Conservation (phyloP, 1,284 basidiomycete species). For the Schizopora paradoxa region DNA sequence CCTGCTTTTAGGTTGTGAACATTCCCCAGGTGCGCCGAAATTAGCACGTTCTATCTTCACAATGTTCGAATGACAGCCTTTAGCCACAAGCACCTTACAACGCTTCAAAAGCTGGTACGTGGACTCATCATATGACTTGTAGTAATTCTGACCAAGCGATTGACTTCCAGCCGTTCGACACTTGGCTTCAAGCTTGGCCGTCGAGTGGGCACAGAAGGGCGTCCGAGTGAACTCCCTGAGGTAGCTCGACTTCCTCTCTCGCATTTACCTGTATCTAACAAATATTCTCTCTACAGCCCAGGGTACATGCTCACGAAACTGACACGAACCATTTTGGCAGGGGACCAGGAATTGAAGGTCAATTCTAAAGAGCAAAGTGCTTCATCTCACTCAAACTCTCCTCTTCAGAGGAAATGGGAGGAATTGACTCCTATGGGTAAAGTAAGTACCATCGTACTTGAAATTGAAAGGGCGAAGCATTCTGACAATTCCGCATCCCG, state of each 20-base stretch:
- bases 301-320: constrained; percentile 90
- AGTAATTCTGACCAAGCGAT: neutral
- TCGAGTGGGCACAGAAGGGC: constrained; percentile 85
- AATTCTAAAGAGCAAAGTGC: constrained; percentile 15
- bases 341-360: constrained; percentile 70
- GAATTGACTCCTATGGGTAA: constrained; percentile 85
- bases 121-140: constrained; percentile 13
- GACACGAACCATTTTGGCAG: constrained; percentile 72
- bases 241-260: constrained; percentile 29
- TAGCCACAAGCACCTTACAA: constrained; percentile 95
- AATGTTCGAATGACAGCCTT: constrained; percentile 13
- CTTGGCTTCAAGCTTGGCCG: constrained; percentile 80
- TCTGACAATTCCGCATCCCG: constrained; percentile 14
- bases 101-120: constrained; percentile 80
- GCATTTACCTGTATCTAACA: constrained; percentile 8
- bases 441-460: constrained; percentile 38
- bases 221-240: constrained; percentile 80
- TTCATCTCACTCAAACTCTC: constrained; percentile 11
- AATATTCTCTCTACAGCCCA: constrained; percentile 42
- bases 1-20: constrained; percentile 65
- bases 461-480: constrained; percentile 9
- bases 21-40: constrained; percentile 57
- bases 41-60: neutral
- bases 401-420: constrained; percentile 78
- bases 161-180: constrained; percentile 68